Conservation (phyloP, 2,329 filamentous ascomycete species). For the Albophoma yamanashiensis region DNA sequence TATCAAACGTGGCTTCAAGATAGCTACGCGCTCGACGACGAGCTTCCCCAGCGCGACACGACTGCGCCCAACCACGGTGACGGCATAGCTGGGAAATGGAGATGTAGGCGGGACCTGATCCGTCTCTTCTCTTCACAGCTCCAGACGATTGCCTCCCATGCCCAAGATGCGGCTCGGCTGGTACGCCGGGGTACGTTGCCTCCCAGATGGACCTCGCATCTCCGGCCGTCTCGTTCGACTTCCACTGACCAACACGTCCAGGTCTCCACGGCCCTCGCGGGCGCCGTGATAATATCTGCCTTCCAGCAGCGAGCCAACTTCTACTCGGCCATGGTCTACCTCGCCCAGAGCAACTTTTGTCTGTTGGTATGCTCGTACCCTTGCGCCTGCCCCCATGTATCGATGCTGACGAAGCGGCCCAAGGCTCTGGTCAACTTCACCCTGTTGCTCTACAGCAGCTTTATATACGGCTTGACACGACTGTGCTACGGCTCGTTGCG, state of each 20-base stretch:
- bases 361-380: constrained; percentile 55
- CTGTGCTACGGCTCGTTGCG: constrained; percentile 85
- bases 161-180: constrained; percentile 46
- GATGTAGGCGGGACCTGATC: background rate
- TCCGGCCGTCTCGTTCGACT: constrained; percentile 3
- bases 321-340: constrained; percentile 94
- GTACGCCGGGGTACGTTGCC: constrained; percentile 47
- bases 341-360: constrained; percentile 92
- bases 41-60: background rate
- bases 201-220: background rate
- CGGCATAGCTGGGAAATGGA: background rate
- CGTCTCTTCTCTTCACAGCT: background rate
- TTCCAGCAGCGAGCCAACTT: constrained; percentile 96
- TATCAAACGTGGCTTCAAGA: background rate
- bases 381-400: background rate
- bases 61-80: background rate
- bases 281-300: constrained; percentile 74
- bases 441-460: constrained; percentile 66
- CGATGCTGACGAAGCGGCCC: constrained; percentile 3
- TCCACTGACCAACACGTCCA: constrained; percentile 22
- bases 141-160: constrained; percentile 12
- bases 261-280: constrained; percentile 76
- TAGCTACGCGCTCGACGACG: background rate
- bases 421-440: constrained; percentile 87
- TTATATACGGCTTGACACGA: constrained; percentile 81